These are phyloP conservation scores for Fusarium fujikuroi DNA, from an alignment of 2,329 filamentous ascomycete genomes.

Conservation along the genomic window DNA sequence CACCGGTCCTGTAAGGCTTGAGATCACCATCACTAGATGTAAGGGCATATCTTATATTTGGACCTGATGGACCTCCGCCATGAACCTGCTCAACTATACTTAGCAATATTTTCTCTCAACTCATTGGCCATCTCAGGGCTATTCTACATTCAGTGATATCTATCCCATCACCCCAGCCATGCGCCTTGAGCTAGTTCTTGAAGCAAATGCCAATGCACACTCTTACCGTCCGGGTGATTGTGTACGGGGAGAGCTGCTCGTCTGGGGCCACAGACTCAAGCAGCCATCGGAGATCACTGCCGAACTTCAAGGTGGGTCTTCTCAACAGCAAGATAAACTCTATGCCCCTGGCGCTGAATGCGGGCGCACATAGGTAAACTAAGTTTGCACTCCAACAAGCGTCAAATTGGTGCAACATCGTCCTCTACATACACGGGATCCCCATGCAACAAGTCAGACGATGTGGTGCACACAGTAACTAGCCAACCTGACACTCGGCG, in stretches of 20 bases:
- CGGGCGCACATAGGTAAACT: neutral
- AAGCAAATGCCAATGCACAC: neutral
- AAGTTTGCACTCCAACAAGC: neutral
- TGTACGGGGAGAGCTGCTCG: neutral
- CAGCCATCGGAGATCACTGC: neutral
- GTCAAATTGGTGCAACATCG: neutral
- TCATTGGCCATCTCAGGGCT: rapidly evolving
- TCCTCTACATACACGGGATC: rapidly evolving
- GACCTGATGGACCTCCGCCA: neutral
- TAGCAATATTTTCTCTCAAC: neutral
- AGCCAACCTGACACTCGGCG: rapidly evolving
- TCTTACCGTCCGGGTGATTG: neutral
- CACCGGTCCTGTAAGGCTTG: neutral
- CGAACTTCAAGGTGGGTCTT: neutral
- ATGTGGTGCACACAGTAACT: neutral
- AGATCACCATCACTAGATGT: neutral
- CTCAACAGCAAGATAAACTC: neutral
- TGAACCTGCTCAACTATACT: neutral
- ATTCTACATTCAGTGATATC: neutral
- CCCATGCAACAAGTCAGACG: neutral
- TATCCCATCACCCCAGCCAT: neutral
- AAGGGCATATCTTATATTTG: neutral
- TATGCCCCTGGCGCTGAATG: neutral
- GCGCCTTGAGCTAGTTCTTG: neutral
- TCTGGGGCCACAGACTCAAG: neutral